Evolutionary conservation across 805 yeast species (phyloP).

Genomic region (Saccharomycopsis fermentans): DNA sequence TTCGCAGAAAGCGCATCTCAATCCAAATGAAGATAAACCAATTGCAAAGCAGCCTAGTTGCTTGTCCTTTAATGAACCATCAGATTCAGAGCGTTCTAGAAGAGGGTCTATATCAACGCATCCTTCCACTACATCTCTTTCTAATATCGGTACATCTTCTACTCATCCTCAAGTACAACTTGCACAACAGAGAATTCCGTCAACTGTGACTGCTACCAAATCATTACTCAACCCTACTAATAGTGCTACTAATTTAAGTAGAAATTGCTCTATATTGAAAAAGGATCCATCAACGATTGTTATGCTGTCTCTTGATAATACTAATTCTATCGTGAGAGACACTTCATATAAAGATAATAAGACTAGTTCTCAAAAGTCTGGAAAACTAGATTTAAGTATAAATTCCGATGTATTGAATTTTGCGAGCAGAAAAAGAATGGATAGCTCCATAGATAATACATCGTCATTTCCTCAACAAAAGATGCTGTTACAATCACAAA

Average conservation of each 20-base stretch:
- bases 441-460: neutral
- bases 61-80: slow-evolving; percentile 40
- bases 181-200: slow-evolving; percentile 9
- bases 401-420: neutral
- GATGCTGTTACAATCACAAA: neutral
- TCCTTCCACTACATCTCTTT: slow-evolving; percentile 33
- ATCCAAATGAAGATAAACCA: neutral
- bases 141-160: slow-evolving; percentile 8
- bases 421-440: neutral
- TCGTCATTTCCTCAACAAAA: neutral
- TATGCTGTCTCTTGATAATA: neutral
- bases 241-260: neutral
- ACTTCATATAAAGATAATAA: neutral
- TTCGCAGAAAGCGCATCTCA: neutral
- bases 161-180: slow-evolving; percentile 9
- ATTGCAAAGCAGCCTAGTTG: slow-evolving; percentile 16
- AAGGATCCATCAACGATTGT: neutral
- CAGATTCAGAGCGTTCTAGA: slow-evolving; percentile 34
- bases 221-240: neutral
- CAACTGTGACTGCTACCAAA: neutral
- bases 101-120: slow-evolving; percentile 49
- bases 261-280: neutral
- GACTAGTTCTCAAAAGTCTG: neutral
- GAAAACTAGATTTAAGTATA: neutral
- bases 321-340: neutral